phyloP scores from a whole-genome alignment of 2,329 filamentous ascomycete species.

The Nothophaeocryptopus gaeumannii region DNA sequence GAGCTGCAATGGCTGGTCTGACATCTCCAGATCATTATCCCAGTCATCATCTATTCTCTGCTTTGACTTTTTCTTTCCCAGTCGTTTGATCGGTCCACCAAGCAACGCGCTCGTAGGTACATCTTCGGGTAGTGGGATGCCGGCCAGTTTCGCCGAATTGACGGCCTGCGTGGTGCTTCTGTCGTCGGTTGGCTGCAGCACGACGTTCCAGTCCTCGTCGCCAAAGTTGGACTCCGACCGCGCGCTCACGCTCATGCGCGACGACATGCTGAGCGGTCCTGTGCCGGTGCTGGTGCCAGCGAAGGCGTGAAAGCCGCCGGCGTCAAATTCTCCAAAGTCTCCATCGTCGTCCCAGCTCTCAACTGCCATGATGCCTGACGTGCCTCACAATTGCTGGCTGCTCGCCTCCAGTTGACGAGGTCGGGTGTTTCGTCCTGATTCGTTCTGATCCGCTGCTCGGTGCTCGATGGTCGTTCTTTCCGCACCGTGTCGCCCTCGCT shows the following conservation, averaged over 20 bases:
- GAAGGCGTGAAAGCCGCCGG: conserved; percentile 59
- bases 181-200: conserved; percentile 81
- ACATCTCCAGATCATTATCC: conserved; percentile 51
- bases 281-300: conserved; percentile 62
- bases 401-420: no score
- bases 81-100: conserved; percentile 87
- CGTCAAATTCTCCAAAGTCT: conserved; percentile 38
- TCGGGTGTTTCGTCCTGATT: no score
- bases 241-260: conserved; percentile 66
- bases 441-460: no score
- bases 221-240: conserved; percentile 67
- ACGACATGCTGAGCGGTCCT: conserved; percentile 70
- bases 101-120: conserved; percentile 85
- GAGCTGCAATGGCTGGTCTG: conserved; percentile 41
- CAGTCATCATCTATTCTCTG: conserved; percentile 51
- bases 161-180: conserved; percentile 81
- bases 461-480: no score
- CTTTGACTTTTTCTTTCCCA: conserved; percentile 59
- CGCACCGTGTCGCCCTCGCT: no score
- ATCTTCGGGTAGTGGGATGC: conserved; percentile 84
- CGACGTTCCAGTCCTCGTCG: conserved; percentile 85
- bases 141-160: conserved; percentile 78
- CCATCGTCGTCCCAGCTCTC: conserved; percentile 64
- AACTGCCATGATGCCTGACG: conserved; percentile 46
- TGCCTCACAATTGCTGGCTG: neutral